Conservation (phyloP, 2,329 filamentous ascomycete genomes). For the Alternaria angustiovoidea region DNA sequence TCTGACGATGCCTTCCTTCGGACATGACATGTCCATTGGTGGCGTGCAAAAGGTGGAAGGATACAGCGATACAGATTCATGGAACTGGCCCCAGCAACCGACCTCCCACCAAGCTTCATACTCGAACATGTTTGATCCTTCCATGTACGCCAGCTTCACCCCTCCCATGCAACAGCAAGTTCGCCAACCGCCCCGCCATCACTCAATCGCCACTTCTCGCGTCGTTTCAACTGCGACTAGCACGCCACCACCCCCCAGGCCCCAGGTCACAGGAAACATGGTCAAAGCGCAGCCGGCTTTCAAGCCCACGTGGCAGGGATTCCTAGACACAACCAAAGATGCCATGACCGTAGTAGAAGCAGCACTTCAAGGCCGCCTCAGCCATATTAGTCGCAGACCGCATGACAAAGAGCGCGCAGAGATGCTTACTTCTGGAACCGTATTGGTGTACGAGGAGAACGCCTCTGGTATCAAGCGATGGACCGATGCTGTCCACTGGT, state of each 20-base stretch:
- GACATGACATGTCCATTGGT: constrained; percentile 43
- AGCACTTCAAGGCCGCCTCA: constrained; percentile 73
- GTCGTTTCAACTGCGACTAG: constrained; percentile 32
- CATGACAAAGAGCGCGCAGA: constrained; percentile 82
- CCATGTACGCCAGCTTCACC: constrained; percentile 39
- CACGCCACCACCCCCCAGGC: constrained; percentile 41
- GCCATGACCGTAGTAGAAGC: constrained; percentile 83
- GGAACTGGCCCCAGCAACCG: constrained; percentile 44
- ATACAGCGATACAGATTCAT: constrained; percentile 41
- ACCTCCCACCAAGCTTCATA: constrained; percentile 34
- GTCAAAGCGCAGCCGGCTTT: constrained; percentile 55
- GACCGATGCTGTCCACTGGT: constrained; percentile 93
- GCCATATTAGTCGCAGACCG: constrained; percentile 81
- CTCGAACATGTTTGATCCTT: constrained; percentile 41
- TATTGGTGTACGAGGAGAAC: constrained; percentile 93
- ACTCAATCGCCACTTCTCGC: constrained; percentile 43
- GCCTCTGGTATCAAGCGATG: constrained; percentile 92
- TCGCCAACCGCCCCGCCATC: constrained; percentile 37
- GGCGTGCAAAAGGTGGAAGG: constrained; percentile 46
- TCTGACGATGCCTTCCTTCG: constrained; percentile 48
- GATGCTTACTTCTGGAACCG: constrained; percentile 82
- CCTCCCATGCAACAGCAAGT: constrained; percentile 31
- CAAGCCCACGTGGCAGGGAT: constrained; percentile 72
- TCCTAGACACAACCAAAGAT: constrained; percentile 74
- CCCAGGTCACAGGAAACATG: constrained; percentile 38